phyloP scores from a whole-genome alignment of 305 asterid species.

The Striga hermonthica region DNA sequence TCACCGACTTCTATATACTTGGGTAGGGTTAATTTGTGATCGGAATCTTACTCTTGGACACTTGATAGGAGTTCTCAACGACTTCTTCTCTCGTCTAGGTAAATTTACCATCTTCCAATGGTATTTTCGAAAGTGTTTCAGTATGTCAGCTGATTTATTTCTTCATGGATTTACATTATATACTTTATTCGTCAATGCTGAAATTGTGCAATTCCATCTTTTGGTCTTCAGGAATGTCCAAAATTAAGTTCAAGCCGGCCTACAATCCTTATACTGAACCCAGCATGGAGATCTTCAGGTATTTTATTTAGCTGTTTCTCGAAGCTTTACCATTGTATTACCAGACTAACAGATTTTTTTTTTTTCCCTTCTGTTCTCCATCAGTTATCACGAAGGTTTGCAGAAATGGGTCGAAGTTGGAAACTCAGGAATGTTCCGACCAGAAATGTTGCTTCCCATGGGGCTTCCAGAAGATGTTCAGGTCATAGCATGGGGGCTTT shows the following conservation, averaged over 20 bases:
- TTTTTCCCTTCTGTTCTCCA: not conserved
- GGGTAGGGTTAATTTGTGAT: slow-evolving; percentile 79
- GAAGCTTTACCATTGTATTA: slow-evolving; percentile 8
- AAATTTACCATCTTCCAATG: slow-evolving; percentile 27
- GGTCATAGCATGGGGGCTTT: slow-evolving; percentile 99
- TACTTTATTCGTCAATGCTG: slow-evolving; percentile 13
- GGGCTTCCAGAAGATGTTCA: slow-evolving; percentile 95
- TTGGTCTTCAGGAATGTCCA: slow-evolving; percentile 74
- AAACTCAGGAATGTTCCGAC: slow-evolving; percentile 97
- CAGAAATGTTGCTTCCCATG: slow-evolving; percentile 97
- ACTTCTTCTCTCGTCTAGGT: slow-evolving; percentile 92
- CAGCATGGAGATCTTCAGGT: slow-evolving; percentile 99
- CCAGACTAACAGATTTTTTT: slow-evolving; percentile 17
- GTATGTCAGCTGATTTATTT: not conserved
- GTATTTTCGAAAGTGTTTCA: slow-evolving; percentile 5
- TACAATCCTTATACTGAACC: slow-evolving; percentile 98
- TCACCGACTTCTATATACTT: slow-evolving; percentile 27
- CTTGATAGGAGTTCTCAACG: slow-evolving; percentile 82
- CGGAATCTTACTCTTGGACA: slow-evolving; percentile 93
- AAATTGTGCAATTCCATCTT: slow-evolving; percentile 12
- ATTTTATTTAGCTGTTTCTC: slow-evolving; percentile 4
- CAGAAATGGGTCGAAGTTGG: slow-evolving; percentile 97
- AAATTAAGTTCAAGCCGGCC: slow-evolving; percentile 95
- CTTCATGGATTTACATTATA: slow-evolving; percentile 11
- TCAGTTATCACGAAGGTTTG: slow-evolving; percentile 91